Conservation (phyloP, 306 rosid species). For the Lagenaria siceraria region DNA sequence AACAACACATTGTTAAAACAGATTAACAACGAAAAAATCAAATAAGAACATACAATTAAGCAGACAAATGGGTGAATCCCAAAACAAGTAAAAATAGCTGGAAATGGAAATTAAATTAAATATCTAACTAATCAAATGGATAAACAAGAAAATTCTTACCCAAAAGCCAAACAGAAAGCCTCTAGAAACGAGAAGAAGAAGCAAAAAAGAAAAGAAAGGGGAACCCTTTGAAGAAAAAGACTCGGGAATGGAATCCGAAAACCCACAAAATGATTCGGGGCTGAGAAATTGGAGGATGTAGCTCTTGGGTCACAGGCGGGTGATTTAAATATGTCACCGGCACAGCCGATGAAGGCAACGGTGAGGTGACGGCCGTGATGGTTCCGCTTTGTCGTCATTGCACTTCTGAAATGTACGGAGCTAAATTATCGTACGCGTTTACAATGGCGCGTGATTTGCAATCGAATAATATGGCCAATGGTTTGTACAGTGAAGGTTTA, state of each 20-base stretch:
- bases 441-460: neutral
- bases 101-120: neutral
- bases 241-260: slow-evolving; percentile 21
- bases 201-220: too few relatives aligned
- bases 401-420: neutral
- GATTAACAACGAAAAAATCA: neutral
- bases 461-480: neutral
- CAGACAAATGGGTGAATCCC: neutral
- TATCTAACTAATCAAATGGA: neutral
- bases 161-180: neutral
- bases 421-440: neutral
- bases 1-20: neutral
- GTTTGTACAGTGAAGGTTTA: neutral
- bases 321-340: slow-evolving; percentile 48
- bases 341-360: slow-evolving; percentile 1
- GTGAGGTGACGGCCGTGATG: neutral
- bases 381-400: slow-evolving; percentile 1
- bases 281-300: slow-evolving; percentile 10
- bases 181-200: neutral
- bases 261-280: slow-evolving; percentile 9
- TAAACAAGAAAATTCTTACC: neutral
- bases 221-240: neutral
- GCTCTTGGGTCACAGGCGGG: slow-evolving; percentile 19
- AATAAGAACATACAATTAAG: neutral
- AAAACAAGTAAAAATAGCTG: neutral